Conservation (phyloP, 2,329 filamentous ascomycete genomes). For the Endothia cerciana region DNA sequence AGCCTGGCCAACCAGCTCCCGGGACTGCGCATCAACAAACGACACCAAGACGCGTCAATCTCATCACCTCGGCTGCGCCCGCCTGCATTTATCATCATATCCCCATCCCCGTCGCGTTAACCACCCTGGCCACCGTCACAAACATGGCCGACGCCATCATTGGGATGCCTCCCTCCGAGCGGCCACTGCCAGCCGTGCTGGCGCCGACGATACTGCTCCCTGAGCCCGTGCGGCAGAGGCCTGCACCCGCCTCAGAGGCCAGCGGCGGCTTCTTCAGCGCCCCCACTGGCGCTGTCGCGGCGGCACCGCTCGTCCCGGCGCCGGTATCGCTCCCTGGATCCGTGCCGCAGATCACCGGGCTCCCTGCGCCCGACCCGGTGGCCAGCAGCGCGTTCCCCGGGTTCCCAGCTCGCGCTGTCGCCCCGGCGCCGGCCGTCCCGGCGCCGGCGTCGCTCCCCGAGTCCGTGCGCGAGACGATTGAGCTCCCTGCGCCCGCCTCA, state of each 20-base stretch:
- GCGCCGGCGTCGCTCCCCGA: neutral
- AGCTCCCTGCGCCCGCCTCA: constrained; percentile 30
- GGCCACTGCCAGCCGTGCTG: constrained; percentile 9
- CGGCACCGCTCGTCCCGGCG: too few species aligned
- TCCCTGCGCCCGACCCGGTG: too few species aligned
- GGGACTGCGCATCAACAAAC: constrained; percentile 8
- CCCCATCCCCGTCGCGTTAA: constrained; percentile 17
- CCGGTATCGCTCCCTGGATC: too few species aligned
- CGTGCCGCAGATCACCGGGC: too few species aligned
- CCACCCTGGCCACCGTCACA: neutral
- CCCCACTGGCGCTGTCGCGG: constrained; percentile 38
- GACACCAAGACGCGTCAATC: constrained; percentile 24
- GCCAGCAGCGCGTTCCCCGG: too few species aligned
- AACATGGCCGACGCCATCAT: constrained; percentile 23
- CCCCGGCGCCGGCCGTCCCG: neutral
- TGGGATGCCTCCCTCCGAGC: constrained; percentile 19
- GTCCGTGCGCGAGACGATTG: too few species aligned
- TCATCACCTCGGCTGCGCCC: constrained; percentile 7
- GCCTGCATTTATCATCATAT: constrained; percentile 4
- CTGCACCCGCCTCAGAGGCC: too few species aligned
- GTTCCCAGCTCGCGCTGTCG: too few species aligned
- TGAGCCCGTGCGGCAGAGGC: too few species aligned
- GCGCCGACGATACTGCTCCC: neutral
- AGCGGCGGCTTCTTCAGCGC: constrained; percentile 35
- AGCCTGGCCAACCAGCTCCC: constrained; percentile 3